phyloP scores from a whole-genome alignment of 169 alveolate genomes.

The Plasmodium knowlesi region DNA sequence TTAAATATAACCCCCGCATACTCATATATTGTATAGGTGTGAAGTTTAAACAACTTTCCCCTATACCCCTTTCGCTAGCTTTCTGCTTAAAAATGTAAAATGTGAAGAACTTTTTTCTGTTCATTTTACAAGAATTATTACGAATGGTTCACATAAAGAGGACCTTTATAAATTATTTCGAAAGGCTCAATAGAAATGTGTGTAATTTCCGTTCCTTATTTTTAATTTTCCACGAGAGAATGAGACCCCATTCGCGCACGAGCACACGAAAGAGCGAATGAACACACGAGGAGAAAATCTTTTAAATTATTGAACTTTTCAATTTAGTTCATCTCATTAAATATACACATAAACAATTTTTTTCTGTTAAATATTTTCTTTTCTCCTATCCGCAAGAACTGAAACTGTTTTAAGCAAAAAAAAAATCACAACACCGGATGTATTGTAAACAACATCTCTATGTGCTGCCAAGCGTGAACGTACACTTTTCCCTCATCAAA shows the following conservation, averaged over 20 bases:
- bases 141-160: slow-evolving; percentile 11
- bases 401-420: neutral
- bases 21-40: neutral
- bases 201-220: slow-evolving; percentile 27
- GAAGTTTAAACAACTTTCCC: neutral
- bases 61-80: neutral
- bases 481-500: neutral
- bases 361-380: neutral
- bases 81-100: neutral
- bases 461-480: neutral
- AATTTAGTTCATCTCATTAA: neutral
- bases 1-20: neutral
- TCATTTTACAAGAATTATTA: neutral
- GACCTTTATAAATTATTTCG: neutral
- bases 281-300: neutral
- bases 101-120: slow-evolving; percentile 6
- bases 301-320: neutral
- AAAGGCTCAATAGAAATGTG: slow-evolving; percentile 1
- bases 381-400: neutral
- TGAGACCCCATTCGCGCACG: neutral
- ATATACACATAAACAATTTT: neutral
- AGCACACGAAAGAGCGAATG: neutral
- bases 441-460: neutral
- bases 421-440: neutral
- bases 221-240: slow-evolving; percentile 14